Conservation (phyloP, 2,329 filamentous ascomycete genomes). For the Aspergillus pseudoterreus region DNA sequence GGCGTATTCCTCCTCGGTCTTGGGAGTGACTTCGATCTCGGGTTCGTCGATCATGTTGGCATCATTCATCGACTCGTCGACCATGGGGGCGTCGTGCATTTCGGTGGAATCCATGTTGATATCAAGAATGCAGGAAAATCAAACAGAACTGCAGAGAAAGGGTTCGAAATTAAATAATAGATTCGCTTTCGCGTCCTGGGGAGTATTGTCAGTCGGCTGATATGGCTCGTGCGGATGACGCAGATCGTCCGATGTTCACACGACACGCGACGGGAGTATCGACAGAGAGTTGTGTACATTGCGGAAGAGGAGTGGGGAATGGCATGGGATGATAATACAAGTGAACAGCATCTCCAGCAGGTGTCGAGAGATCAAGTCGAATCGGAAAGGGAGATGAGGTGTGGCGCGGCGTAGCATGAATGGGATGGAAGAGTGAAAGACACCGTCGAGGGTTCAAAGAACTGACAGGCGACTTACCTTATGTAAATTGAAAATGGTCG, state of each 20-base stretch:
- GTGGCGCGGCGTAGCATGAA: not conserved
- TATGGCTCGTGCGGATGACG: not conserved
- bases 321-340: not conserved
- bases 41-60: conserved; percentile 61
- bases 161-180: conserved; percentile 1
- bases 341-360: not conserved
- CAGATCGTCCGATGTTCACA: not conserved
- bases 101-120: conserved; percentile 65
- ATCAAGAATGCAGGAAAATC: conserved; percentile 9
- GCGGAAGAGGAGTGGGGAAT: not conserved
- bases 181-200: not conserved
- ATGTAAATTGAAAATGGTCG: not conserved
- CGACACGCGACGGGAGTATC: not conserved
- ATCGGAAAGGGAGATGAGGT: not conserved
- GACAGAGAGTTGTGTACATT: not conserved
- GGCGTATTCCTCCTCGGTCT: conserved; percentile 96
- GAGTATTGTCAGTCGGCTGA: not conserved
- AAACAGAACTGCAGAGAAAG: not conserved
- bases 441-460: not conserved
- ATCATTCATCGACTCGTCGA: conserved; percentile 60
- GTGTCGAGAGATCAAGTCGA: not conserved
- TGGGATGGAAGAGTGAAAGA: not conserved
- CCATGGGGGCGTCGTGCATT: conserved; percentile 52
- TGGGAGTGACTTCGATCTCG: conserved; percentile 75
- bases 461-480: not conserved